Base-by-base conservation (phyloP, 345 rosid species). In the Ceriops zippeliana region DNA sequence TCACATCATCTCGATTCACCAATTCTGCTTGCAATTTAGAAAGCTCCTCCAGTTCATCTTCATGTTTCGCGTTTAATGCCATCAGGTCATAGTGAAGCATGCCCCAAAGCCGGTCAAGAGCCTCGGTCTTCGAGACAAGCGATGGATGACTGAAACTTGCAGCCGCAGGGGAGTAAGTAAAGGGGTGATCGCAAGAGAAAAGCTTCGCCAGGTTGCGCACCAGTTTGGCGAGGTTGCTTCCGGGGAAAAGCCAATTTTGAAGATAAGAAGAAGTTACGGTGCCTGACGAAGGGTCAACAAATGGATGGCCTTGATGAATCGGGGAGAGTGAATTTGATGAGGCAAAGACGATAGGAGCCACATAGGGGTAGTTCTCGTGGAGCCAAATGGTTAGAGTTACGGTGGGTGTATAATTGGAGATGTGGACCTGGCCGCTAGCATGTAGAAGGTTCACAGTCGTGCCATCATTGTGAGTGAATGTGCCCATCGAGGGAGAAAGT, bases 391-490 rank as follows among this genome's bases (percentile, higher is more conserved):
- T 84, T 65, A 91, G 49, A 22, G 83, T 80, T 2, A 90, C 69
- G 0, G 75, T 34, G 7, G 87, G 79, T 9, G 81, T 11, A 11
- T 80, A 51, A 46, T 17, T 30, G 61, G 79, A 69, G 61, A 82
- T 62, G 16, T 51, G 76, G 79, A 91, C 70, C 17, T 51, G 30
- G 26, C 96, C 93, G 13, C 51, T 66, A 1, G 79, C 87, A 13
- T 66, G 53, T 3, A 91, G 74, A 62, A 91, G 86, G 74, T 80
- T 81, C 21, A 73, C 87, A 8, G 73, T n/a, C 54, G 87, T 62
- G 73, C 97, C 96, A 11, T 87, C 87, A 57, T 86, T 78, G 85
- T 89, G 93, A 56, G 28, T 62, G 83, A 76, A 91, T 34, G 72
- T 69, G 30, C 71, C 80, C 2, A 74, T 66, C 0, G 90, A 87